These are phyloP conservation scores for Tetrahymena elliotti DNA, from an alignment of 73 alveolate genomes.

Conservation along the genomic window DNA sequence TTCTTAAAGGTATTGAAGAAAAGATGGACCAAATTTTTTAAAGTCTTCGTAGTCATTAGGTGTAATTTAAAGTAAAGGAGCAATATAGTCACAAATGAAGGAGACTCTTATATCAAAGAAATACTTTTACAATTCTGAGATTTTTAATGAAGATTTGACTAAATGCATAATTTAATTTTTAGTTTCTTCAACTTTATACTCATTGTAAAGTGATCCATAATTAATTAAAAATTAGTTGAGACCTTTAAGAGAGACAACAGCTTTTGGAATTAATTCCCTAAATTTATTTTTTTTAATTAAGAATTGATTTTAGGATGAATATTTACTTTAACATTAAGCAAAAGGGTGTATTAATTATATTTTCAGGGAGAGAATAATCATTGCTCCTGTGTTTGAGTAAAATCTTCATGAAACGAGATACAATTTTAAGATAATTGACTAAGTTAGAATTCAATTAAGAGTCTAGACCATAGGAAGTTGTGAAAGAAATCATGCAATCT, in stretches of 20 bases:
- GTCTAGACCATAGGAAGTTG: not conserved
- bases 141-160: not conserved
- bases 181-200: not conserved
- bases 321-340: not conserved
- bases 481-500: not conserved
- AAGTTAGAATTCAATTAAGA: not conserved
- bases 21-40: not conserved
- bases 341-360: not conserved
- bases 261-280: not conserved
- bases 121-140: not conserved
- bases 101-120: not conserved
- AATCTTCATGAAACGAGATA: not conserved
- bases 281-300: not conserved
- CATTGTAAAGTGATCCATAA: not conserved
- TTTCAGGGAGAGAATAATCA: not conserved
- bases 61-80: not conserved
- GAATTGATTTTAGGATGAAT: not conserved
- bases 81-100: not conserved
- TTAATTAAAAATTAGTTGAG: not conserved
- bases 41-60: not conserved
- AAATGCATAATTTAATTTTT: not conserved
- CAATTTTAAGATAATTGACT: not conserved
- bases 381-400: not conserved
- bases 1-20: not conserved
- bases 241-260: not conserved